Evolutionary conservation across 805 yeast species (phyloP).

Genomic region (Starmerella floris): DNA sequence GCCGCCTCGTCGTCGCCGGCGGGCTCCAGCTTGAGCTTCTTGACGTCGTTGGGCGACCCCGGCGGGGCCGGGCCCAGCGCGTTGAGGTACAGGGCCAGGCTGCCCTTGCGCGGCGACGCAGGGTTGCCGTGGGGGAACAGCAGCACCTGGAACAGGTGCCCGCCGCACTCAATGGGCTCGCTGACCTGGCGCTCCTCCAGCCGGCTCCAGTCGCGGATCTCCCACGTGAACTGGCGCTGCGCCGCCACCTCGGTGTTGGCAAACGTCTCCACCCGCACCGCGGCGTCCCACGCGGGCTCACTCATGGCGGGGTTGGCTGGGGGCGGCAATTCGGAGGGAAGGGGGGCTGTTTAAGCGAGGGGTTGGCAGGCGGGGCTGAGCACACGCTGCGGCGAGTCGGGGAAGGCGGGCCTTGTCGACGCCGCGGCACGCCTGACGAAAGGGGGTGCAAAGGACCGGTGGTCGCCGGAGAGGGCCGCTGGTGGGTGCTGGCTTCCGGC

Average conservation of each 20-base stretch:
- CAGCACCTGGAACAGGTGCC: slow-evolving; percentile 37
- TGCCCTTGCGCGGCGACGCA: slow-evolving; percentile 27
- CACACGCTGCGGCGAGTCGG: too few species aligned
- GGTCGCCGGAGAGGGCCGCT: too few species aligned
- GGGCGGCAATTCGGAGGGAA: too few species aligned
- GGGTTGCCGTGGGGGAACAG: slow-evolving; percentile 68
- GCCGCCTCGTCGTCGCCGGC: not conserved
- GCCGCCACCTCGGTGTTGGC: slow-evolving; percentile 18
- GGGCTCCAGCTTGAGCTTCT: not conserved
- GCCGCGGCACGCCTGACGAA: too few species aligned
- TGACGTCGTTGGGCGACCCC: not conserved
- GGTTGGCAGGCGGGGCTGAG: too few species aligned
- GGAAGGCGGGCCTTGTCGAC: too few species aligned
- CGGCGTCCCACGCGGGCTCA: not conserved
- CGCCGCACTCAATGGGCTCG: slow-evolving; percentile 24
- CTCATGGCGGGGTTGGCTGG: too few species aligned
- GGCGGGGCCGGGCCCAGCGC: slow-evolving; percentile 34
- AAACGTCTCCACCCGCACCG: slow-evolving; percentile 1
- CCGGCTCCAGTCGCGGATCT: slow-evolving; percentile 29
- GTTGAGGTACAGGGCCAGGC: slow-evolving; percentile 65
- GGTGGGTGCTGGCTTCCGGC: too few species aligned
- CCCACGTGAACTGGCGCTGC: slow-evolving; percentile 26
- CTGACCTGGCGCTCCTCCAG: slow-evolving; percentile 27
- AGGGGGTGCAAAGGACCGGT: too few species aligned
- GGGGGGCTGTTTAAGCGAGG: too few species aligned